phyloP scores from a whole-genome alignment of 805 yeast species.

The Metschnikowia continentalis region DNA sequence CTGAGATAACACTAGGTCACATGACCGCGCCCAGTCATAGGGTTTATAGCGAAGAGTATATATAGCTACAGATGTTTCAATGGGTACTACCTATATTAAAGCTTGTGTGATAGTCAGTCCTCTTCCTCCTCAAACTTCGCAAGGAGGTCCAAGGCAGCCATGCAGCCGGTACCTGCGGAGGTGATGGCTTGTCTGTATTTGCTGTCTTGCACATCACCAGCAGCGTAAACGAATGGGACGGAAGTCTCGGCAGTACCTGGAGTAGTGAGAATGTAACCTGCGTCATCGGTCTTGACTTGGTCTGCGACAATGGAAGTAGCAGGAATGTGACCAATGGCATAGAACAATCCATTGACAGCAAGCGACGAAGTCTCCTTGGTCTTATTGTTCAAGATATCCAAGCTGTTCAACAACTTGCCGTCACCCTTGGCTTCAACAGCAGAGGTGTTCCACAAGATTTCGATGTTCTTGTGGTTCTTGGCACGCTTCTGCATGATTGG shows the following conservation, averaged over 20 bases:
- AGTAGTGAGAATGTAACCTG: conserved; percentile 81
- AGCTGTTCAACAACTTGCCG: conserved; percentile 70
- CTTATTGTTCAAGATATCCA: conserved; percentile 65
- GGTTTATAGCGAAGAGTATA: neutral
- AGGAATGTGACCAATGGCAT: conserved; percentile 96
- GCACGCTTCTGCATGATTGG: conserved; percentile 96
- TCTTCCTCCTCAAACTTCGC: conserved; percentile 21
- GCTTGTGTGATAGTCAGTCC: conserved; percentile 14
- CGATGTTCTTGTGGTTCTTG: conserved; percentile 77
- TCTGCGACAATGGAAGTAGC: conserved; percentile 79
- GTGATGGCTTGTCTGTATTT: conserved; percentile 98
- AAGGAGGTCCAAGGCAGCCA: conserved; percentile 92
- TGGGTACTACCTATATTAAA: neutral
- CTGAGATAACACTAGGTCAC: neutral
- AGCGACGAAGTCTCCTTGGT: conserved; percentile 67
- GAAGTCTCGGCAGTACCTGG: conserved; percentile 90
- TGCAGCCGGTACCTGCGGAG: conserved; percentile 99
- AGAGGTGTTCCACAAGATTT: conserved; percentile 82
- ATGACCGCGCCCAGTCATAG: neutral
- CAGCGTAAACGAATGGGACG: conserved; percentile 90
- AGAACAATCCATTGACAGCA: conserved; percentile 86
- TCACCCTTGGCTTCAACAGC: conserved; percentile 90
- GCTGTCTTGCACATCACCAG: conserved; percentile 98
- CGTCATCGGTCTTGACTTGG: conserved; percentile 79
- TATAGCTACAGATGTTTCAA: neutral